These are phyloP conservation scores for Metarhizium rileyi DNA, from an alignment of 2,329 filamentous ascomycete species.

Conservation along the genomic window DNA sequence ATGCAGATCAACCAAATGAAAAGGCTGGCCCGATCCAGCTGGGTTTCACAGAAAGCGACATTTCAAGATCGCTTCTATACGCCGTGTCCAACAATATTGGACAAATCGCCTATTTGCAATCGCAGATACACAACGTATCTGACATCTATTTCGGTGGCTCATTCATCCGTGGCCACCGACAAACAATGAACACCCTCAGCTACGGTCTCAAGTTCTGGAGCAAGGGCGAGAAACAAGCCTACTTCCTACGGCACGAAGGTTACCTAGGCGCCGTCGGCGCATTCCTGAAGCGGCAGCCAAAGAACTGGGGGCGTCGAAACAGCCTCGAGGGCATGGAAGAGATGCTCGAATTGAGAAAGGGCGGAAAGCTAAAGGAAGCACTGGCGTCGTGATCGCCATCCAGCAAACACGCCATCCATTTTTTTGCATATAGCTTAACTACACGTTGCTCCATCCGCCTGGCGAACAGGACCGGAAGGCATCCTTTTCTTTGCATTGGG, in stretches of 20 bases:
- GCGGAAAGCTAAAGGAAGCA: conserved; percentile 6
- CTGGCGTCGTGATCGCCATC: background rate
- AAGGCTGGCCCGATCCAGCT: conserved; percentile 26
- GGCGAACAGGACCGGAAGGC: background rate
- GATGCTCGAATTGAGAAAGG: conserved; percentile 20
- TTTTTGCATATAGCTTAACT: background rate
- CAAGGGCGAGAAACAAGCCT: conserved; percentile 86
- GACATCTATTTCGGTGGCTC: conserved; percentile 97
- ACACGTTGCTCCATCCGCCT: too few relatives aligned
- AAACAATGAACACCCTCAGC: conserved; percentile 95
- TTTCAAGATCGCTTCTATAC: conserved; percentile 84
- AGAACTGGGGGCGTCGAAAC: conserved; percentile 79
- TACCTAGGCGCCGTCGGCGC: conserved; percentile 91
- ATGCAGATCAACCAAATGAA: conserved; percentile 44
- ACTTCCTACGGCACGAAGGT: conserved; percentile 90
- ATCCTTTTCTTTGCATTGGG: background rate
- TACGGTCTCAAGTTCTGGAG: conserved; percentile 99
- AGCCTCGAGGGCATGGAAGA: conserved; percentile 53
- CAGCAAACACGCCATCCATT: background rate
- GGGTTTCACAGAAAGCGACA: conserved; percentile 68
- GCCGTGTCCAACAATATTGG: conserved; percentile 97
- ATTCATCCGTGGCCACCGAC: conserved; percentile 90
- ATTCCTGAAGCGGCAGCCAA: conserved; percentile 82
- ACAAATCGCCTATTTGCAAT: conserved; percentile 95
- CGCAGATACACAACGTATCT: conserved; percentile 81